These are phyloP conservation scores for Aureobasidium melanogenum DNA, from an alignment of 2,329 filamentous ascomycete species.

Conservation along the genomic window DNA sequence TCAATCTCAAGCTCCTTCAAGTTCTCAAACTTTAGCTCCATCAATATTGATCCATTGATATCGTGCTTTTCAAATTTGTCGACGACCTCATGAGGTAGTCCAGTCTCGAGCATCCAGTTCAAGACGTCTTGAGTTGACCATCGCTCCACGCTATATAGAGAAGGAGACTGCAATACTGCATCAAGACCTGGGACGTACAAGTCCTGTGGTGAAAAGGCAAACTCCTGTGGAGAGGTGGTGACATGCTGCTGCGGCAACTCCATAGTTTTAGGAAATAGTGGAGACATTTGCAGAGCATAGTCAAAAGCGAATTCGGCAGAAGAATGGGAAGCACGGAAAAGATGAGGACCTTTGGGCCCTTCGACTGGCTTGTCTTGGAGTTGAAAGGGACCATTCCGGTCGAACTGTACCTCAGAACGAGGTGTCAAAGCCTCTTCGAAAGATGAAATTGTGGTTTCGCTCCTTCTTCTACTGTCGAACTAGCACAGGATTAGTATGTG, in stretches of 20 bases:
- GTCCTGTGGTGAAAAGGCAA: constrained; percentile 29
- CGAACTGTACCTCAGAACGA: constrained; percentile 47
- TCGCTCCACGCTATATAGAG: constrained; percentile 41
- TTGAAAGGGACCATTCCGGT: constrained; percentile 45
- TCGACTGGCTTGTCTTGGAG: constrained; percentile 61
- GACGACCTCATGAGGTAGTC: constrained; percentile 67
- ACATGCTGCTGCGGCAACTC: constrained; percentile 35
- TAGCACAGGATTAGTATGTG: constrained; percentile 19
- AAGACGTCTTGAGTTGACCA: constrained; percentile 74
- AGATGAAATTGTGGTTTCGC: constrained; percentile 78
- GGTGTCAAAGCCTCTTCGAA: constrained; percentile 79
- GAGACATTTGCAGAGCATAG: constrained; percentile 58
- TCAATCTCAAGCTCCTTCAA: constrained; percentile 71
- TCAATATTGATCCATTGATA: constrained; percentile 77
- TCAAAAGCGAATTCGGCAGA: constrained; percentile 45
- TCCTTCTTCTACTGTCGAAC: constrained; percentile 52
- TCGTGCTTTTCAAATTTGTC: constrained; percentile 87
- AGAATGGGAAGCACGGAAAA: constrained; percentile 65
- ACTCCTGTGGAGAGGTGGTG: constrained; percentile 19
- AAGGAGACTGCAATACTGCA: constrained; percentile 7
- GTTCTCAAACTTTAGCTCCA: constrained; percentile 87
- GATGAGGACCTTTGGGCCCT: constrained; percentile 76
- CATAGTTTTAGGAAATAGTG: constrained; percentile 53
- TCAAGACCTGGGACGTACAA: constrained; percentile 17
- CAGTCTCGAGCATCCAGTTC: constrained; percentile 76